phyloP scores from a whole-genome alignment of 805 yeast species.

The Saccharomycopsis olivae region DNA sequence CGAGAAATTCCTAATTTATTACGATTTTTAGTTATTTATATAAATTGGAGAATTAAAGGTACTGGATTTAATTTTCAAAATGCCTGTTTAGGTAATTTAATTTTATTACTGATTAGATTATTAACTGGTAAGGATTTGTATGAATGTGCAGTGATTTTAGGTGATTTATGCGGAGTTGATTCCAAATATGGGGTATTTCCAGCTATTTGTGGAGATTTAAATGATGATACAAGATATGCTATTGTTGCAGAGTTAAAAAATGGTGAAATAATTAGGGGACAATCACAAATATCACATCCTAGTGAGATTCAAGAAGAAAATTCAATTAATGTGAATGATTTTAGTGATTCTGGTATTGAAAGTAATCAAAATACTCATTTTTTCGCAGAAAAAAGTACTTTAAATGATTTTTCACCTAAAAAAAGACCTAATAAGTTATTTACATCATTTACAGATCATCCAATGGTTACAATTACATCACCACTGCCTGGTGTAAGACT shows the following conservation, averaged over 20 bases:
- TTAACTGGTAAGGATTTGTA: conserved; percentile 38
- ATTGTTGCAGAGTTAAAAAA: conserved; percentile 65
- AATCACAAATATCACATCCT: conserved; percentile 90
- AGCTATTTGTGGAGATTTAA: conserved; percentile 11
- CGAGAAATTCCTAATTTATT: conserved; percentile 4
- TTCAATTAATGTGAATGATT: too few relatives aligned
- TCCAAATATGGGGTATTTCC: conserved; percentile 11
- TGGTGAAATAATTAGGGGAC: conserved; percentile 77
- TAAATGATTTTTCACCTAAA: too few relatives aligned
- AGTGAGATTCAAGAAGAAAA: conserved; percentile 23
- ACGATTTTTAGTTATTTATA: too few relatives aligned
- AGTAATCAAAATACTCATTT: too few relatives aligned
- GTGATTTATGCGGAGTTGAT: conserved; percentile 8
- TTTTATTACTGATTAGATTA: conserved; percentile 70
- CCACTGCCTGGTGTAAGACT: too few relatives aligned
- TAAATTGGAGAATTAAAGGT: conserved; percentile 36
- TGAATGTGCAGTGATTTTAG: conserved; percentile 9
- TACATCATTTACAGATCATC: too few relatives aligned
- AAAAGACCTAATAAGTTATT: too few relatives aligned
- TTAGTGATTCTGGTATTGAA: conserved; percentile 19
- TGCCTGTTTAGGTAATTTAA: conserved; percentile 80
- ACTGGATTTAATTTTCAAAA: conserved; percentile 60
- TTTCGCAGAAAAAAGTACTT: too few relatives aligned
- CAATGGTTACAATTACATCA: background rate
- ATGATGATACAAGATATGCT: conserved; percentile 49